These are phyloP conservation scores for Plasmodium berghei DNA, from an alignment of 169 alveolate species.

Conservation along the genomic window DNA sequence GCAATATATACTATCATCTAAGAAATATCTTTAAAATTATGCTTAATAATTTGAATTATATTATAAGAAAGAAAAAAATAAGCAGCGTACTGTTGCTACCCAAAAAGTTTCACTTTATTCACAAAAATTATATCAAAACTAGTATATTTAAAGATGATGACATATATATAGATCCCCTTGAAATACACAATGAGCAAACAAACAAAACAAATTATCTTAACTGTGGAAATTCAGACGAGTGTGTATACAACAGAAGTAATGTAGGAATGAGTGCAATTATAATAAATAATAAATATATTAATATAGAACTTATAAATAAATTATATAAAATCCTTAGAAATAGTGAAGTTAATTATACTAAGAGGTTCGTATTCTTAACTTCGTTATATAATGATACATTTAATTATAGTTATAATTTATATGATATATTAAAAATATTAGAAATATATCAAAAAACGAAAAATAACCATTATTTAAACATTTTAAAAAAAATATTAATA, in stretches of 20 bases:
- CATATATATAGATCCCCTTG: constrained; percentile 54
- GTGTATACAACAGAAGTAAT: constrained; percentile 37
- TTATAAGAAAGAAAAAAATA: too few species aligned
- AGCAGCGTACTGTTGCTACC: too few species aligned
- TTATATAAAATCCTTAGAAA: constrained; percentile 78
- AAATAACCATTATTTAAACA: constrained; percentile 20
- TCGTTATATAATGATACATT: constrained; percentile 78
- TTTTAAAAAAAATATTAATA: constrained; percentile 57
- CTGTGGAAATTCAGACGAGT: constrained; percentile 19
- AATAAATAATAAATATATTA: constrained; percentile 43
- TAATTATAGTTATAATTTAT: constrained; percentile 66
- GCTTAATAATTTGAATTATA: too few species aligned
- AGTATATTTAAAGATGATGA: constrained; percentile 73
- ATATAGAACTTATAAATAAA: constrained; percentile 68
- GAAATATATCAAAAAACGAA: constrained; percentile 78
- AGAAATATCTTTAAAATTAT: too few species aligned
- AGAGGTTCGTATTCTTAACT: constrained; percentile 81
- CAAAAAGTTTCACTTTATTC: too few species aligned
- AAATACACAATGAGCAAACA: constrained; percentile 52
- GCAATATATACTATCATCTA: too few species aligned
- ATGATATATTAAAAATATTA: constrained; percentile 74
- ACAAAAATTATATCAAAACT: constrained; percentile 6
- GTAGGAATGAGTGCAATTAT: constrained; percentile 63
- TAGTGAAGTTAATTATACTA: constrained; percentile 82
- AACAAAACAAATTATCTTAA: constrained; percentile 58